Conservation (phyloP, 2,329 filamentous ascomycete species). For the Teratosphaeriaceae sp. region DNA sequence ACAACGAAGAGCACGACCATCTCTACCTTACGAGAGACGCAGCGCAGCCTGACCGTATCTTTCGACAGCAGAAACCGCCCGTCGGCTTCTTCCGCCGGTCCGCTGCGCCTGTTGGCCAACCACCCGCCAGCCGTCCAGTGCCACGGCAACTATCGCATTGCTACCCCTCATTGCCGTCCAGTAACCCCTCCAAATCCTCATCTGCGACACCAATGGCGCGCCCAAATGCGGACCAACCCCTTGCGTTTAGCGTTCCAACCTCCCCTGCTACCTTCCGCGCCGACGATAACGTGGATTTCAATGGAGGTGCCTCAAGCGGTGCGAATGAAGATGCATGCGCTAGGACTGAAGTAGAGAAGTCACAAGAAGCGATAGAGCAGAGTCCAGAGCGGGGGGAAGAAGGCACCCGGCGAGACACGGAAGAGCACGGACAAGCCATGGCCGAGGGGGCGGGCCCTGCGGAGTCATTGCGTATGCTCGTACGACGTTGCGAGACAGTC, state of each 20-base stretch:
- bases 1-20: background rate
- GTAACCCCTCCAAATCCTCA: background rate
- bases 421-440: constrained; percentile 1
- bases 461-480: constrained; percentile 1
- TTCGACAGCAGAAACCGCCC: background rate
- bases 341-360: background rate
- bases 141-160: background rate
- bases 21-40: constrained; percentile 1
- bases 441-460: background rate
- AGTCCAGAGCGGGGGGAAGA: background rate
- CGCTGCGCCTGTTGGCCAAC: background rate
- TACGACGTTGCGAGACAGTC: constrained; percentile 1
- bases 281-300: background rate
- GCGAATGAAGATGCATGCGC: constrained; percentile 1
- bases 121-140: background rate
- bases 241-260: background rate
- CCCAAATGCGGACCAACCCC: background rate
- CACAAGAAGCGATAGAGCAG: constrained; percentile 1
- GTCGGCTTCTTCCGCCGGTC: background rate
- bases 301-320: background rate
- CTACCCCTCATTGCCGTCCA: background rate
- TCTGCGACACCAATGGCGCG: background rate
- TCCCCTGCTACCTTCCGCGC: background rate
- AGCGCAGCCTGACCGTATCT: background rate
- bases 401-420: background rate